Percentiles rank a stretch among this genome's conserved stretches.
Conservation (phyloP, 2,329 filamentous ascomycete species). For the Clarireedia hainanense region DNA sequence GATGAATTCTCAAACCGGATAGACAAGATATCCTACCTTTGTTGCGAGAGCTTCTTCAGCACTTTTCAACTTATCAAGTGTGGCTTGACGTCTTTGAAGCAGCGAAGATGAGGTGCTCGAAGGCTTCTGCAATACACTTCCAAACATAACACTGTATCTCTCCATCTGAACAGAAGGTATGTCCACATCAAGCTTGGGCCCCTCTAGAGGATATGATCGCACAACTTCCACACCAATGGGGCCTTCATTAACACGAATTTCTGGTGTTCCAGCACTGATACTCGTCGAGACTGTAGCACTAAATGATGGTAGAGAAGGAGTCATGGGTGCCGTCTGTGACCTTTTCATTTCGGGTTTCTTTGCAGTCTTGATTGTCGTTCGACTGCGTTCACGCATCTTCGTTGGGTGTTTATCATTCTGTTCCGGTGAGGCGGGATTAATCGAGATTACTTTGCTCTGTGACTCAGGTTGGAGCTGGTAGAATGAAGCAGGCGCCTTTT, state of each 20-base stretch:
- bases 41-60: slow-evolving; percentile 39
- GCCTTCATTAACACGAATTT: slow-evolving; percentile 20
- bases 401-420: slow-evolving; percentile 9
- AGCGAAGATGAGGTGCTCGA: slow-evolving; percentile 29
- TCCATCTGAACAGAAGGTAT: slow-evolving; percentile 79
- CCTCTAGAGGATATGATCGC: slow-evolving; percentile 6
- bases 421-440: slow-evolving; percentile 6
- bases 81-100: slow-evolving; percentile 50
- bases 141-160: slow-evolving; percentile 92
- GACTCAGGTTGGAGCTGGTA: slow-evolving; percentile 26
- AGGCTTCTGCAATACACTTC: slow-evolving; percentile 52
- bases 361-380: slow-evolving; percentile 19
- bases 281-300: neutral
- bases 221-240: slow-evolving; percentile 8
- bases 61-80: slow-evolving; percentile 48
- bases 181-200: slow-evolving; percentile 59
- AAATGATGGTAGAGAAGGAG: slow-evolving; percentile 14
- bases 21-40: slow-evolving; percentile 26
- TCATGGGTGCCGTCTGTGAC: slow-evolving; percentile 21
- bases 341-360: slow-evolving; percentile 23
- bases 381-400: slow-evolving; percentile 15
- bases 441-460: slow-evolving; percentile 4
- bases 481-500: slow-evolving; percentile 29
- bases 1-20: slow-evolving; percentile 9
- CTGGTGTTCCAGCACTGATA: slow-evolving; percentile 10